Evolutionary conservation across 1,284 basidiomycete species (phyloP).

Genomic region (Ceratobasidium sp.): DNA sequence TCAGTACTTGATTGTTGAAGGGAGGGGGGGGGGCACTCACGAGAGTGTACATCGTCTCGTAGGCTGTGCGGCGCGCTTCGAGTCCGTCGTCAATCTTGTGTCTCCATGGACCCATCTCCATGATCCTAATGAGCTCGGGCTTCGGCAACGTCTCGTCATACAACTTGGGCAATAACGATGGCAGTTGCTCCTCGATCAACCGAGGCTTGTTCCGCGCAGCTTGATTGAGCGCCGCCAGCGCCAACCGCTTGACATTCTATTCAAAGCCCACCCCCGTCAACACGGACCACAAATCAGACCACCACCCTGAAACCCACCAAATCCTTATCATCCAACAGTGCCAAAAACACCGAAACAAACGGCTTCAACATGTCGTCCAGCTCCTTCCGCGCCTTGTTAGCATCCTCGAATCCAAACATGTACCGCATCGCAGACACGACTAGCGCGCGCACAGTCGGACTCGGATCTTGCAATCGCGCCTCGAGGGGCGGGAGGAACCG

Average conservation of each 20-base stretch:
- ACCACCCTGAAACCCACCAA: conserved; percentile 65
- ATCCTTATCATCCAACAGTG: conserved; percentile 85
- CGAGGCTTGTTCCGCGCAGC: conserved; percentile 94
- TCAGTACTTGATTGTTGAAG: conserved; percentile 1
- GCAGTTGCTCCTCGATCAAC: conserved; percentile 86
- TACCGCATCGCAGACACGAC: conserved; percentile 95
- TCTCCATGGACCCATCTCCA: conserved; percentile 99
- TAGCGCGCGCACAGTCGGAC: conserved; percentile 81
- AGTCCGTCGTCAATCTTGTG: conserved; percentile 94
- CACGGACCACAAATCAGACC: no score
- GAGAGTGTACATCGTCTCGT: conserved; percentile 96
- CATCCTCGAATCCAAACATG: conserved; percentile 77
- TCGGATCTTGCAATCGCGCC: conserved; percentile 74
- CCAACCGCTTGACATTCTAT: conserved; percentile 86
- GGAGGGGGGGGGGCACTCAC: conserved; percentile 60
- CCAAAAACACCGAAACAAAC: conserved; percentile 89
- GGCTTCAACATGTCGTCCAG: conserved; percentile 92
- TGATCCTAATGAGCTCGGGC: conserved; percentile 85
- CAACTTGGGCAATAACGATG: conserved; percentile 79
- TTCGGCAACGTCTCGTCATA: conserved; percentile 88
- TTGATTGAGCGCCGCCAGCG: conserved; percentile 90
- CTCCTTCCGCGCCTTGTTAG: conserved; percentile 81
- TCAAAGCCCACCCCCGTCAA: conserved; percentile 11
- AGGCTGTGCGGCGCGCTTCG: conserved; percentile 94
- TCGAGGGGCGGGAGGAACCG: conserved; percentile 93